phyloP scores from a whole-genome alignment of 2,329 filamentous ascomycete species.

The Reticulascus tulasneorum region DNA sequence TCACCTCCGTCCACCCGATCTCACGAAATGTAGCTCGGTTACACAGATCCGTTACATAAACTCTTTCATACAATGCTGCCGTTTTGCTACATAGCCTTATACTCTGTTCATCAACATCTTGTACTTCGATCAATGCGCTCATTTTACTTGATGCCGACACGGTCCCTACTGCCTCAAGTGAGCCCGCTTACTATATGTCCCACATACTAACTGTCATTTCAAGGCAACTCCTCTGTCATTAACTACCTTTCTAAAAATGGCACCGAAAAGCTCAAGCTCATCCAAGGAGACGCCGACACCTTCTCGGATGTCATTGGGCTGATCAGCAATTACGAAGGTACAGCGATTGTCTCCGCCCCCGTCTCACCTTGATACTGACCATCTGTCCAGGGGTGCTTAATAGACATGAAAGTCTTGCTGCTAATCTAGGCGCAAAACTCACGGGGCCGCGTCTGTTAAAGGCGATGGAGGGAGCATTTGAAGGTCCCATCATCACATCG shows the following conservation, averaged over 20 bases:
- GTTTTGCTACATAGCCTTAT: too few species aligned
- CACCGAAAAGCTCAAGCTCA: constrained; percentile 41
- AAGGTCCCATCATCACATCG: constrained; percentile 63
- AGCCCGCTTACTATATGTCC: too few species aligned
- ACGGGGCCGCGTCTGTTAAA: constrained; percentile 79
- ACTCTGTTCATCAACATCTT: too few species aligned
- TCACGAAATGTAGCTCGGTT: too few species aligned
- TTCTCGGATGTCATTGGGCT: constrained; percentile 70
- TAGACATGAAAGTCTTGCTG: constrained; percentile 81
- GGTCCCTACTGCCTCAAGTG: too few species aligned
- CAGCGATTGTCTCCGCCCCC: constrained; percentile 6
- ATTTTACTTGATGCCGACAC: too few species aligned
- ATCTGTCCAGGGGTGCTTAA: constrained; percentile 62
- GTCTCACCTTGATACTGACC: constrained; percentile 3
- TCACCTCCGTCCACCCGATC: too few species aligned
- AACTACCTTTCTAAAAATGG: constrained; percentile 49
- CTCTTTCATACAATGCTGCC: too few species aligned
- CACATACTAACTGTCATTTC: constrained; percentile 14
- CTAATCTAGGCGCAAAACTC: constrained; percentile 78
- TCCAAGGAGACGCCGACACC: constrained; percentile 58
- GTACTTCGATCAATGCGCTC: constrained; percentile 24
- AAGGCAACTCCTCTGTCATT: constrained; percentile 32
- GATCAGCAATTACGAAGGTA: constrained; percentile 73
- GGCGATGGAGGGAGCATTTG: constrained; percentile 81
- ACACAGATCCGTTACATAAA: too few species aligned